phyloP scores from a whole-genome alignment of 805 yeast species.

The Myxozyma udenii region DNA sequence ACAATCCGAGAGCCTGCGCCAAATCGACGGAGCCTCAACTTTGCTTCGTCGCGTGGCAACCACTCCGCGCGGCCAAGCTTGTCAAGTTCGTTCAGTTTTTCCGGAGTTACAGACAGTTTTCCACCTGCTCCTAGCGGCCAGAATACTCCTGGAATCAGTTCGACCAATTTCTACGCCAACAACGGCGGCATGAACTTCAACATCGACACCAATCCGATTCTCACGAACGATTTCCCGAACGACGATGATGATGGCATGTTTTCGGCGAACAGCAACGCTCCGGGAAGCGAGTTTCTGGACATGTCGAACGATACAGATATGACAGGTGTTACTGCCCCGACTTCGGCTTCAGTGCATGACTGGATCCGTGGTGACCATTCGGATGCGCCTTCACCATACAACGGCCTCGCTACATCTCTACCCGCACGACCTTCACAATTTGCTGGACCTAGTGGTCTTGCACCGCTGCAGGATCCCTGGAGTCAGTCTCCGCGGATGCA shows the following conservation, averaged over 20 bases:
- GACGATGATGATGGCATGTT: slow-evolving; percentile 18
- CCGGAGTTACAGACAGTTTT: slow-evolving; percentile 21
- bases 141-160: slow-evolving; percentile 20
- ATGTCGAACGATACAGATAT: slow-evolving; percentile 13
- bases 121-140: slow-evolving; percentile 25
- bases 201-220: slow-evolving; percentile 26
- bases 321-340: slow-evolving; percentile 6
- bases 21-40: slow-evolving; percentile 18
- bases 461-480: slow-evolving; percentile 14
- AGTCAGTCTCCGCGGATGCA: slow-evolving; percentile 3
- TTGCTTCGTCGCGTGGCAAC: slow-evolving; percentile 6
- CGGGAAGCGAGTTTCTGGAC: slow-evolving; percentile 21
- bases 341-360: slow-evolving; percentile 1
- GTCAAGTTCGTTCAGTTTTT: slow-evolving; percentile 19
- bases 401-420: slow-evolving; percentile 9
- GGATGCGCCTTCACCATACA: slow-evolving; percentile 11
- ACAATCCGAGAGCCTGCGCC: slow-evolving; percentile 27
- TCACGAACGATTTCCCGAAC: slow-evolving; percentile 4
- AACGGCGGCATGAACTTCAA: slow-evolving; percentile 9
- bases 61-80: slow-evolving; percentile 20
- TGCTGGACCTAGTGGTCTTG: slow-evolving; percentile 3
- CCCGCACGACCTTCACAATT: slow-evolving; percentile 11
- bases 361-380: slow-evolving; percentile 5
- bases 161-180: slow-evolving; percentile 8
- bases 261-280: neutral